phyloP scores from a whole-genome alignment of 2,329 filamentous ascomycete genomes.

The Fusarium musae region DNA sequence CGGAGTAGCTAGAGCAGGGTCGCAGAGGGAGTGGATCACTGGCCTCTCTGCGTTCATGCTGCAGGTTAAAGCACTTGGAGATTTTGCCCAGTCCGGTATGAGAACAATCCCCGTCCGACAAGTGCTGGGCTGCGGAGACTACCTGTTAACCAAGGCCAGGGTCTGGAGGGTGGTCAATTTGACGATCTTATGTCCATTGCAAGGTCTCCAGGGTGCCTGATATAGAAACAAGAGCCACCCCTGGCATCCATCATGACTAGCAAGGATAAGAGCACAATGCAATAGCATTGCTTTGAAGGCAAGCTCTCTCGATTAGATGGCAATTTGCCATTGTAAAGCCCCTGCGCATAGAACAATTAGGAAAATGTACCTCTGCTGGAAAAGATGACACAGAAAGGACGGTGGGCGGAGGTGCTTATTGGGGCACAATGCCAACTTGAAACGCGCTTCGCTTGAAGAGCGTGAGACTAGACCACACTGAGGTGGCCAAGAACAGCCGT shows the following conservation, averaged over 20 bases:
- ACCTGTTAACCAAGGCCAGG: constrained; percentile 48
- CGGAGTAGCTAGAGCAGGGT: constrained; percentile 44
- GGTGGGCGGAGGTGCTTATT: constrained; percentile 39
- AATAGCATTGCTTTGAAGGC: constrained; percentile 33
- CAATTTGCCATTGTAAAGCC: constrained; percentile 41
- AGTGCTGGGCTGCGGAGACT: constrained; percentile 46
- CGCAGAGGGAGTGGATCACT: constrained; percentile 44
- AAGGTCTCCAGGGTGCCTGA: constrained; percentile 59
- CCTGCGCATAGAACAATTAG: constrained; percentile 35
- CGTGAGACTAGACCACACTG: constrained; percentile 39
- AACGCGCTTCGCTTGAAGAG: constrained; percentile 45
- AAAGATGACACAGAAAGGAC: constrained; percentile 37
- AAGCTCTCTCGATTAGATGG: constrained; percentile 36
- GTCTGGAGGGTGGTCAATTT: constrained; percentile 67
- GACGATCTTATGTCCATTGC: constrained; percentile 64
- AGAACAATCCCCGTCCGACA: constrained; percentile 39
- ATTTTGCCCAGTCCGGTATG: constrained; percentile 42
- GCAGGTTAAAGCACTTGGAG: constrained; percentile 46
- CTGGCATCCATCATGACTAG: constrained; percentile 41
- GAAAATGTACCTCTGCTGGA: constrained; percentile 29
- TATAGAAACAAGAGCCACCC: constrained; percentile 60
- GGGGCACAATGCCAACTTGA: constrained; percentile 40
- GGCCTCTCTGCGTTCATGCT: constrained; percentile 44
- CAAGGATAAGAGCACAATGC: constrained; percentile 38
- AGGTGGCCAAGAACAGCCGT: constrained; percentile 38